Percentiles rank a stretch among this genome's conserved stretches.
Conservation (phyloP, 129 eudicot genomes). For the Chrysanthemum makinoi region DNA sequence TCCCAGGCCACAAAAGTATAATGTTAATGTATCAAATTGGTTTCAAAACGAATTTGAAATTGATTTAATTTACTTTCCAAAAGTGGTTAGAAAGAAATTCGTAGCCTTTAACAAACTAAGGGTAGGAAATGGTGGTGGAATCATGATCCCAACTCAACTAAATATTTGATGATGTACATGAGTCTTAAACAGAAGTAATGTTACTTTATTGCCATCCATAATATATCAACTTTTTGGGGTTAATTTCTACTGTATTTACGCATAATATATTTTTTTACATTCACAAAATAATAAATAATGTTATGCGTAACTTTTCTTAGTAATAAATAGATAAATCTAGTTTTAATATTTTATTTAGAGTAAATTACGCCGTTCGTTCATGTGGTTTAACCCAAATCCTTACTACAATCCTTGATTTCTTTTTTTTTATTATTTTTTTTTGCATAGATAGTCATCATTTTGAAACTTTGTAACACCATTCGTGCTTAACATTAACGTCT, state of each 20-base stretch:
- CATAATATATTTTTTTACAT: background rate
- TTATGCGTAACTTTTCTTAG: background rate
- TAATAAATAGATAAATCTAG: background rate
- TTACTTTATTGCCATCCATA: slow-evolving; percentile 9
- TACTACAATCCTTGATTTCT: too few relatives aligned
- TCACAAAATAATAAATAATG: background rate
- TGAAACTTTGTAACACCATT: too few relatives aligned
- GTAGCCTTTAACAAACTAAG: slow-evolving; percentile 15
- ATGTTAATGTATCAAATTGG: background rate
- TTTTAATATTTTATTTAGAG: too few relatives aligned
- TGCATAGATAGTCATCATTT: too few relatives aligned
- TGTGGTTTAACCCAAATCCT: too few relatives aligned
- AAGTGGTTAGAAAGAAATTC: background rate
- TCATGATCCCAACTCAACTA: slow-evolving; percentile 17
- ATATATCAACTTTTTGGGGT: background rate
- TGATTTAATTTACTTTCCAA: background rate
- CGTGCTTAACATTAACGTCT: too few relatives aligned
- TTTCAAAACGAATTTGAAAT: background rate
- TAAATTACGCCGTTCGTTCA: too few relatives aligned
- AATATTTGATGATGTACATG: slow-evolving; percentile 25
- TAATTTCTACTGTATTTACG: background rate
- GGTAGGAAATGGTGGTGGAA: background rate
- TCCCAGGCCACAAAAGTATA: too few relatives aligned
- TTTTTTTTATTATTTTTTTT: too few relatives aligned
- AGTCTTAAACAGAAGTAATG: slow-evolving; percentile 6